Conservation (phyloP, 257 asterid species). For the Scutellaria galericulata region DNA sequence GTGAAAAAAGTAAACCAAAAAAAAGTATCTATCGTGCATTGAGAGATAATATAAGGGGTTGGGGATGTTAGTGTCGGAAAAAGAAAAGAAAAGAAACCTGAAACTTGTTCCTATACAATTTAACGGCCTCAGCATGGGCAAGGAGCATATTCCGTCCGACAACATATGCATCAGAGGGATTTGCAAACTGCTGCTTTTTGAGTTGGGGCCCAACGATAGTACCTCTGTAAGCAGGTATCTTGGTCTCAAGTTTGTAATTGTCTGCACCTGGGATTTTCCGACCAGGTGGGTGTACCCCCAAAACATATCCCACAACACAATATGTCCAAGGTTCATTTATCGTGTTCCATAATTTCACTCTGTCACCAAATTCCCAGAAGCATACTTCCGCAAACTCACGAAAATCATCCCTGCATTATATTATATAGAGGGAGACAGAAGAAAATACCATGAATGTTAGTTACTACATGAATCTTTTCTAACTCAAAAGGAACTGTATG, state of each 20-base stretch:
- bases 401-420: constrained; percentile 34
- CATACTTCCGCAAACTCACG: constrained; percentile 41
- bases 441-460: no score
- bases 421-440: no score
- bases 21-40: no score
- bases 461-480: no score
- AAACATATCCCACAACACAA: constrained; percentile 11
- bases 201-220: no score
- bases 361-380: constrained; percentile 48
- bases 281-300: constrained; percentile 24
- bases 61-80: no score
- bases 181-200: no score
- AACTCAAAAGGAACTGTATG: no score
- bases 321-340: constrained; percentile 45
- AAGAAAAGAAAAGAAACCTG: constrained; percentile 22
- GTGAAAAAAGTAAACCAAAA: no score
- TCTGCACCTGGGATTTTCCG: neutral
- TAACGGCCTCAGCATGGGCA: constrained; percentile 45
- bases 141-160: constrained; percentile 44
- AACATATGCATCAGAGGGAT: constrained; percentile 35
- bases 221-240: no score
- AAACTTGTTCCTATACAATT: constrained; percentile 32
- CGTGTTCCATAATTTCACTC: constrained; percentile 48
- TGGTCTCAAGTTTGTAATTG: neutral
- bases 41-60: no score